Evolutionary conservation across 352 stramenopile species (phyloP).

Genomic region (Aphanomyces astaci): DNA sequence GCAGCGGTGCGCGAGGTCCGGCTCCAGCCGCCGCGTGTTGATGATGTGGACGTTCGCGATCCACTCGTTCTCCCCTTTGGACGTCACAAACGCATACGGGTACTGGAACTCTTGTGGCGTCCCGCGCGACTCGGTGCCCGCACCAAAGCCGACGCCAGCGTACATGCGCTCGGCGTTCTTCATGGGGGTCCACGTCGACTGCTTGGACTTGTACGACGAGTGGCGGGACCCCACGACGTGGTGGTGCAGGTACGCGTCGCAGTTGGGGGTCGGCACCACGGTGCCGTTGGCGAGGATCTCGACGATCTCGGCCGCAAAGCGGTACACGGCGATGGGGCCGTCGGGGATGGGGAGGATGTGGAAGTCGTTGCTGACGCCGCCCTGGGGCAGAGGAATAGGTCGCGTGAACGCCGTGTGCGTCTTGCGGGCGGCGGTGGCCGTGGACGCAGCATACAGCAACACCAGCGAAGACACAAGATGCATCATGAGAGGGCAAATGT

Average conservation of each 20-base stretch:
- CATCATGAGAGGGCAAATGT: too few species aligned
- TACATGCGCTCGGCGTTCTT: too few species aligned
- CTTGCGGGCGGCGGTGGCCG: too few species aligned
- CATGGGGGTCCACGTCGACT: not conserved
- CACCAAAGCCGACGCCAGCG: not conserved
- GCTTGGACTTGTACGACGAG: not conserved
- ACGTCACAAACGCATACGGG: not conserved
- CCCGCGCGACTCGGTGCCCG: not conserved
- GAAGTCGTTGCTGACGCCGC: not conserved
- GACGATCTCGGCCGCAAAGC: not conserved
- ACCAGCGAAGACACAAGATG: too few species aligned
- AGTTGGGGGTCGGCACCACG: not conserved
- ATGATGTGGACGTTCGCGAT: not conserved
- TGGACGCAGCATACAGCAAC: too few species aligned
- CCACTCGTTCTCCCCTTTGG: not conserved
- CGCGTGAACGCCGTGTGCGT: not conserved
- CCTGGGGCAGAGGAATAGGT: not conserved
- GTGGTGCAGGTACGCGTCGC: not conserved
- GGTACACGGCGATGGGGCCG: not conserved
- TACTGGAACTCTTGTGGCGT: not conserved
- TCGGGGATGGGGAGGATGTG: not conserved
- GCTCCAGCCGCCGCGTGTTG: not conserved
- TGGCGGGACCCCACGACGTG: not conserved
- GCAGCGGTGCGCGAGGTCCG: not conserved
- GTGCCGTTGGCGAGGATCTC: not conserved